These are phyloP conservation scores for Zygoascus tannicola DNA, from an alignment of 805 yeast species.

Conservation along the genomic window DNA sequence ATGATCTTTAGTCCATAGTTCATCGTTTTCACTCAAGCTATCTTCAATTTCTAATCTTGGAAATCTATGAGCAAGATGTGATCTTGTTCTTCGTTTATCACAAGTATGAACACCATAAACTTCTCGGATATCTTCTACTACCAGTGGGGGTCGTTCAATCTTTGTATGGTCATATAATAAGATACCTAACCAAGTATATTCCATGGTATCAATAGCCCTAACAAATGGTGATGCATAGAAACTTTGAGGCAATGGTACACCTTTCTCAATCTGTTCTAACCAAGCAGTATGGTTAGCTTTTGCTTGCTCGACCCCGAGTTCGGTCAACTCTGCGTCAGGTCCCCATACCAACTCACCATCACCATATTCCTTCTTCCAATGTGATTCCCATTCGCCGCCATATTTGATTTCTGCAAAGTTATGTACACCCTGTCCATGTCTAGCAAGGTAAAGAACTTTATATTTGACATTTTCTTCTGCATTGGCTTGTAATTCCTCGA, in stretches of 20 bases:
- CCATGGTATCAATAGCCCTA: slow-evolving; percentile 42
- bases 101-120: slow-evolving; percentile 43
- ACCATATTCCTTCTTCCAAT: slow-evolving; percentile 36
- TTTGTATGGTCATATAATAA: slow-evolving; percentile 8
- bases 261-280: slow-evolving; percentile 28
- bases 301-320: slow-evolving; percentile 38
- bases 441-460: slow-evolving; percentile 39
- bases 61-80: slow-evolving; percentile 35
- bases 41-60: slow-evolving; percentile 37
- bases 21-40: slow-evolving; percentile 40
- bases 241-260: slow-evolving; percentile 32
- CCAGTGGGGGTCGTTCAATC: slow-evolving; percentile 27
- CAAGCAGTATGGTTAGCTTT: slow-evolving; percentile 35
- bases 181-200: slow-evolving; percentile 37
- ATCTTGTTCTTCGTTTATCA: slow-evolving; percentile 35
- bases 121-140: slow-evolving; percentile 41
- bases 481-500: slow-evolving; percentile 26
- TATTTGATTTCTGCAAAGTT: slow-evolving; percentile 39
- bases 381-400: slow-evolving; percentile 39
- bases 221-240: slow-evolving; percentile 44
- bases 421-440: slow-evolving; percentile 50
- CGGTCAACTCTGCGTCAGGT: slow-evolving; percentile 42
- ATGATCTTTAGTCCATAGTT: slow-evolving; percentile 33
- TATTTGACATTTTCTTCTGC: slow-evolving; percentile 30
- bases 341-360: slow-evolving; percentile 42